Evolutionary conservation across 2,329 filamentous ascomycete species (phyloP), one percentile per base, ranked within the genome.

Genomic region (Trichoderma koningii): DNA sequence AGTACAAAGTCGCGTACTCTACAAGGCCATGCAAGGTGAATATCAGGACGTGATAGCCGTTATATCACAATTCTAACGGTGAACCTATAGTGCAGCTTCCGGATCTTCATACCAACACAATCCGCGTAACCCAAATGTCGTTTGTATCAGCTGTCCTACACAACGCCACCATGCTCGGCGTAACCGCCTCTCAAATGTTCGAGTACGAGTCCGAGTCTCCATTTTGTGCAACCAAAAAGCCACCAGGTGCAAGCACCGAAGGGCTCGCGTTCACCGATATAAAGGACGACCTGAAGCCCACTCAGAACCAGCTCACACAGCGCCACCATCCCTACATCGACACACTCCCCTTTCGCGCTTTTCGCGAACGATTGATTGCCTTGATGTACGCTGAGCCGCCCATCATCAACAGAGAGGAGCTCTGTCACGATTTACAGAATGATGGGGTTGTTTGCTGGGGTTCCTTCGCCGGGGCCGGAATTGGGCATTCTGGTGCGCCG

Each of bases 381-480:
- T 50, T 68, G 7, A 66, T 65, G 53, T 59, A 68, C n/a, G 55
- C 60, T 5, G 68, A 51, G 9, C 63, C 63, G 2, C 28, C 55
- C 12, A 59, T 64, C 0, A 51, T 71, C 50, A 69, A 74, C 44
- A 70, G 72, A 63, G 70, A 72, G 30, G 72, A 72, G 63, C 72
- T 74, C 60, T 73, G 74, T 30, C 71, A 72, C 44, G 72, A 74
- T 41, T 67, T 70, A 6, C 50, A 64, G 30, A 64, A 72, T n/a
- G 72, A 72, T 44, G 70, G 73, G 47, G 61, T 73, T 53, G 73
- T 69, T 30, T 74, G 72, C 21, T 74, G 73, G 72, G 73, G 72
- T 15, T 64, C 63, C 12, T 63, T 70, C 12, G 65, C 70, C 3
- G 61, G 64, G 7, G 73, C 70, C 2, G 69, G 70, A 4, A 68